Evolutionary conservation across 768 basidiomycete species (phyloP).

Genomic region (Amanita muscaria): DNA sequence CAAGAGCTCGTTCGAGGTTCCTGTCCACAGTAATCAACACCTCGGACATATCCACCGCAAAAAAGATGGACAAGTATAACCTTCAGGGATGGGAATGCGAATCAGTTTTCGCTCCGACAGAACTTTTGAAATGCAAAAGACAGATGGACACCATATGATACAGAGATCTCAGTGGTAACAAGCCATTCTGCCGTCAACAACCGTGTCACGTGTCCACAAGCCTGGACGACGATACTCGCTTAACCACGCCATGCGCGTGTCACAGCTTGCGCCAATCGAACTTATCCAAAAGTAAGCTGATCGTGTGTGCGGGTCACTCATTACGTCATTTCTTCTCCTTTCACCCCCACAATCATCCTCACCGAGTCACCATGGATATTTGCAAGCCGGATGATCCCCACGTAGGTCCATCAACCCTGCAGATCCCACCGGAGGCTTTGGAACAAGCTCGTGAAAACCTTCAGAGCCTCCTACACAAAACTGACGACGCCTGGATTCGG

Average conservation of each 20-base stretch:
- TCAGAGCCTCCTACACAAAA: too few relatives aligned
- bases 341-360: too few relatives aligned
- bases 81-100: constrained; percentile 83
- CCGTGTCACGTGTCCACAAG: constrained; percentile 56
- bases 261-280: constrained; percentile 36
- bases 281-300: neutral
- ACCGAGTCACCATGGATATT: too few relatives aligned
- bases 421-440: too few relatives aligned
- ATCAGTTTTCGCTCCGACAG: constrained; percentile 57
- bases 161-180: constrained; percentile 32
- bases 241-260: constrained; percentile 52
- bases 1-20: constrained; percentile 65
- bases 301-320: too few relatives aligned
- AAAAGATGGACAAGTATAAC: constrained; percentile 80
- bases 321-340: too few relatives aligned
- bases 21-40: constrained; percentile 28
- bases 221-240: constrained; percentile 62
- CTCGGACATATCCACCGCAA: neutral
- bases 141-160: neutral
- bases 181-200: constrained; percentile 77
- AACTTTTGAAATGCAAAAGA: constrained; percentile 3
- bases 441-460: too few relatives aligned
- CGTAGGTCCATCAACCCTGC: too few relatives aligned
- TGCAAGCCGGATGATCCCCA: too few relatives aligned
- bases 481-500: too few relatives aligned